Base-by-base conservation (phyloP, 257 asterid species). In the Nicotiana noctiflora region DNA sequence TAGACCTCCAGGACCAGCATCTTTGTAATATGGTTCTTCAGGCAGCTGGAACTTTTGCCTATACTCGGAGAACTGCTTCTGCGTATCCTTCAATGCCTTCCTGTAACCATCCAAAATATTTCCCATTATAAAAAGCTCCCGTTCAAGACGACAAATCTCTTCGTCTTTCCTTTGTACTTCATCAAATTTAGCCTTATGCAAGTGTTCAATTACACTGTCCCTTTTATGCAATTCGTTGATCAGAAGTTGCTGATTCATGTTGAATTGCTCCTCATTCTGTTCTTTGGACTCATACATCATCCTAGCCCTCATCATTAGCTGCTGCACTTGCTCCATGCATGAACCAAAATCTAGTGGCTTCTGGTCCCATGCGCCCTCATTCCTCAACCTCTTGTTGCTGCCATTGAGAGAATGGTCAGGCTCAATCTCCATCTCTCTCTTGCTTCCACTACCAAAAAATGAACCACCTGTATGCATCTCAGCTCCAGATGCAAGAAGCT, bases 1-100 rank as follows among this genome's bases (percentile, higher is more conserved):
- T 19, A 90, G 88, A 53, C 99, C 99, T 68, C 96, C 95, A 3
- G 86, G 85, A 63, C 97, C 98, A 40, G 86, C 91, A 82, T 91
- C 96, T 84, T 81, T 89, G 87, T 95, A 95, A 0, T 89, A 83
- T 1, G 96, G 84, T 75, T 92, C 97, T 83, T 95, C 99, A 46
- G 86, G 81, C 84, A 92, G 91, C 87, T 83, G 86, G 79, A 72
- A 87, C 55, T 75, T 82, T 81, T 86, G 86, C 85, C 89, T 88
- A 63, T 94, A 94, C 11, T 94, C 98, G 17, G 86, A 85, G 88
- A 96, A 92, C 6, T 86, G 83, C 88, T 85, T 91, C 52, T 83
- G 88, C 17, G 90, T 86, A n/a, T 86, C 91, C 90, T 91, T 96
- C 32, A 93, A 79, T 53, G 97, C 90, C 85, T 89, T 90, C 83